Conservation (phyloP, 2,329 filamentous ascomycete genomes). For the Alternaria ethzedia region DNA sequence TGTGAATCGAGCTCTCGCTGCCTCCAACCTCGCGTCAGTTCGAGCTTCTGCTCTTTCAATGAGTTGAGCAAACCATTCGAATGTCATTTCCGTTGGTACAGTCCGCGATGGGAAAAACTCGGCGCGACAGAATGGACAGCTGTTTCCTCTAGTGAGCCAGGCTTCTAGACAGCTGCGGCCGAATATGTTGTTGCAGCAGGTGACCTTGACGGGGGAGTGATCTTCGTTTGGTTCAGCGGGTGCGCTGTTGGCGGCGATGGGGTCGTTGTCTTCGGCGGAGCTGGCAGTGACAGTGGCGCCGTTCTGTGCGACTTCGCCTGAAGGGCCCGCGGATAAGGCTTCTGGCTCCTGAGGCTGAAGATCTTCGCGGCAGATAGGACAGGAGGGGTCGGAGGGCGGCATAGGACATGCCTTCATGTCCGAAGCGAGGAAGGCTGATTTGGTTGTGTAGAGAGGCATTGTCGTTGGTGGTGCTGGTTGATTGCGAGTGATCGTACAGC, state of each 20-base stretch:
- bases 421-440: background rate
- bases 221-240: background rate
- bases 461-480: background rate
- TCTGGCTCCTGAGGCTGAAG: background rate
- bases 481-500: background rate
- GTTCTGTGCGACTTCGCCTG: background rate
- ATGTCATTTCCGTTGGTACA: background rate
- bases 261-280: background rate
- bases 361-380: background rate
- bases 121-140: background rate
- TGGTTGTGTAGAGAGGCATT: background rate
- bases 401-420: background rate
- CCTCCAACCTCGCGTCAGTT: background rate
- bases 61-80: background rate
- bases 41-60: background rate
- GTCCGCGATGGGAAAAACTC: background rate
- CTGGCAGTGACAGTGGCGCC: background rate
- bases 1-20: background rate
- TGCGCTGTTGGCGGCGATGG: background rate
- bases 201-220: background rate
- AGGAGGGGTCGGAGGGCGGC: background rate
- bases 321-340: background rate
- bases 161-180: background rate
- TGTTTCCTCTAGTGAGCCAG: background rate
- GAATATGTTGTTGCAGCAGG: constrained; percentile 1